Conservation (phyloP, 768 basidiomycete species). For the Phlebiopsis gigantea region DNA sequence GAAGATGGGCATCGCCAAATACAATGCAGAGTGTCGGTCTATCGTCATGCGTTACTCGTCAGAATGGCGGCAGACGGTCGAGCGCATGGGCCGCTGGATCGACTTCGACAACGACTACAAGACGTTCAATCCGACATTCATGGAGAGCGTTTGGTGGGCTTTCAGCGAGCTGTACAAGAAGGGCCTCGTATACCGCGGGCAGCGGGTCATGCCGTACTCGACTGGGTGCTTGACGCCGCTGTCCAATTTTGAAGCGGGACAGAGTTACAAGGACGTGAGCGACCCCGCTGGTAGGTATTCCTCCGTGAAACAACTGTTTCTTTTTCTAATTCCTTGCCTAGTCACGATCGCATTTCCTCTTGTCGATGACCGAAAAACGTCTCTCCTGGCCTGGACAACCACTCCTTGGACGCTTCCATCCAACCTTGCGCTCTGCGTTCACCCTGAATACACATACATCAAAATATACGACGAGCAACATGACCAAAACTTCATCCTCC, state of each 20-base stretch:
- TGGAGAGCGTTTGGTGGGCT: constrained; percentile 99
- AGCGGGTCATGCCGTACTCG: constrained; percentile 97
- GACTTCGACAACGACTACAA: constrained; percentile 99
- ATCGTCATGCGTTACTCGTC: constrained; percentile 97
- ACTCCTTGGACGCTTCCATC: constrained; percentile 98
- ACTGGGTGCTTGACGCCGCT: constrained; percentile 93
- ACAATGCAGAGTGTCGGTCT: constrained; percentile 93
- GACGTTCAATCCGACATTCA: constrained; percentile 87
- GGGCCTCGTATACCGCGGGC: constrained; percentile 85
- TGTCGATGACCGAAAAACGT: constrained; percentile 87
- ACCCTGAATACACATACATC: constrained; percentile 93
- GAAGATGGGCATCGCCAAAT: constrained; percentile 92
- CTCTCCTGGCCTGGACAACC: constrained; percentile 95
- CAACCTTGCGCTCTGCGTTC: constrained; percentile 91
- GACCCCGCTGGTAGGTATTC: constrained; percentile 77
- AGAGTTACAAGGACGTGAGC: constrained; percentile 86
- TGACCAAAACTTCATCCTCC: constrained; percentile 85
- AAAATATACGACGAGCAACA: constrained; percentile 92
- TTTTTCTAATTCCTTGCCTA: constrained; percentile 21
- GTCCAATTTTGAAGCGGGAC: constrained; percentile 95
- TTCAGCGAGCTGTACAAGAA: constrained; percentile 93
- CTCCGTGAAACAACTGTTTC: neutral
- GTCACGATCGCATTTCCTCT: constrained; percentile 92
- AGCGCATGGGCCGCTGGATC: constrained; percentile 99
- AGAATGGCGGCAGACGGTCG: constrained; percentile 93